Base-by-base conservation (phyloP, 2,329 filamentous ascomycete genomes). In the Cylindrodendrum hubeiense region DNA sequence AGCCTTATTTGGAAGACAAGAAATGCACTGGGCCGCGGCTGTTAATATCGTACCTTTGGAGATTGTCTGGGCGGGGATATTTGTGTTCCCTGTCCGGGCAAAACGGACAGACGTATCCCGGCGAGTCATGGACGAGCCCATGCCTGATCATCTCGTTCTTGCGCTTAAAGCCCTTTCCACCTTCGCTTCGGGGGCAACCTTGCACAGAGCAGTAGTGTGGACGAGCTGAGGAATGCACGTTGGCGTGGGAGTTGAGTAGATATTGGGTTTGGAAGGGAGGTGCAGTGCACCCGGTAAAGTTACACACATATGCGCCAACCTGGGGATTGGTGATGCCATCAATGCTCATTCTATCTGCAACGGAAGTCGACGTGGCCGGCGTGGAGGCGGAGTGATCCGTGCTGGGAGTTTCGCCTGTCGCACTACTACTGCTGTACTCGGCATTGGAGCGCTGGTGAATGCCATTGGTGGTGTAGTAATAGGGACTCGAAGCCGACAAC, bases 51-150 rank as follows among this genome's bases (percentile, higher is more conserved):
- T 85, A 97, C 93, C 95, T 90, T 83, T 98, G 95, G 60, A 99
- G 83, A 83, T 98, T 98, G 79, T 99, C 96, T 34, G 96, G 96
- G 71, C 96, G 87, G 5, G 96, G 96, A 78, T 98, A 98, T 77
- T 92, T 95, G 79, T 98, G 95, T 77, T 98, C 94, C 70, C 94
- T 87, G 75, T 97, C 94, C 1, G 94, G 93, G 78, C 96, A 99
- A 77, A 98, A 98, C 0, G 96, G 96, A 78, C 96, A 99, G 30
- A 97, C 90, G 75, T 98, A 99, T 65, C 95, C 95, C 1, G 96
- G 96, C 8, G 94, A 97, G 70, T 94, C 91, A 76, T 99, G 96
- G 4, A 98, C 96, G 3, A 98, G 86, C 1, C 95, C 95, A 75
- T 92, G 90, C 28, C 90, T 81, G 50, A 91, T 91, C 90, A 92